Evolutionary conservation across 2,329 filamentous ascomycete genomes (phyloP).

Genomic region (Aulographum hederae): DNA sequence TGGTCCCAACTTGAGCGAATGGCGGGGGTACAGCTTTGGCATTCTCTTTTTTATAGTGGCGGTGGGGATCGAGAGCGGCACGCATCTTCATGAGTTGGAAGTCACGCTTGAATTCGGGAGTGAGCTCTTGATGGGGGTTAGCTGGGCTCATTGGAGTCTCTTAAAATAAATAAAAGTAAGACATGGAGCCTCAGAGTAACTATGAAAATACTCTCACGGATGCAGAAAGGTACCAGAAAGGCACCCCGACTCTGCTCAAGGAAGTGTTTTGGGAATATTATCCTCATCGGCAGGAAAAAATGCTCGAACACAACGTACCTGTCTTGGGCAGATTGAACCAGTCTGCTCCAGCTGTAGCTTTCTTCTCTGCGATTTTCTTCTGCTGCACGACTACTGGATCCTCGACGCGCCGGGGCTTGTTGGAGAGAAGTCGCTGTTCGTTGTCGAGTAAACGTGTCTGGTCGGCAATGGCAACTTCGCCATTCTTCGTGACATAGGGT

Average conservation of each 20-base stretch:
- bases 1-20: constrained; percentile 75
- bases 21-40: constrained; percentile 55
- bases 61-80: constrained; percentile 71
- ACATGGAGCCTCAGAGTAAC: constrained; percentile 48
- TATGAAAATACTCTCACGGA: constrained; percentile 53
- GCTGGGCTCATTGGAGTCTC: constrained; percentile 69
- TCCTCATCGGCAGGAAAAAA: constrained; percentile 45
- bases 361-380: neutral
- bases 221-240: constrained; percentile 68
- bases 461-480: constrained; percentile 35
- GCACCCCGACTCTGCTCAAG: constrained; percentile 58
- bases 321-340: no score
- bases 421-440: constrained; percentile 27
- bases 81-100: constrained; percentile 81
- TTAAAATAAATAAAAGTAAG: constrained; percentile 16
- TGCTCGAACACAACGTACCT: constrained; percentile 7
- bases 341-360: neutral
- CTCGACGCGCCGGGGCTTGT: constrained; percentile 33
- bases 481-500: constrained; percentile 34
- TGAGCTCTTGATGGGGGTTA: constrained; percentile 72
- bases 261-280: constrained; percentile 46
- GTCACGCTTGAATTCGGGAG: constrained; percentile 72
- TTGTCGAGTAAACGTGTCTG: constrained; percentile 29
- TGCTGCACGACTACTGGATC: constrained; percentile 30
- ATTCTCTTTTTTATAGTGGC: constrained; percentile 76